Base-by-base conservation (phyloP, 73 alveolate species). In the Paramecium octaurelia region DNA sequence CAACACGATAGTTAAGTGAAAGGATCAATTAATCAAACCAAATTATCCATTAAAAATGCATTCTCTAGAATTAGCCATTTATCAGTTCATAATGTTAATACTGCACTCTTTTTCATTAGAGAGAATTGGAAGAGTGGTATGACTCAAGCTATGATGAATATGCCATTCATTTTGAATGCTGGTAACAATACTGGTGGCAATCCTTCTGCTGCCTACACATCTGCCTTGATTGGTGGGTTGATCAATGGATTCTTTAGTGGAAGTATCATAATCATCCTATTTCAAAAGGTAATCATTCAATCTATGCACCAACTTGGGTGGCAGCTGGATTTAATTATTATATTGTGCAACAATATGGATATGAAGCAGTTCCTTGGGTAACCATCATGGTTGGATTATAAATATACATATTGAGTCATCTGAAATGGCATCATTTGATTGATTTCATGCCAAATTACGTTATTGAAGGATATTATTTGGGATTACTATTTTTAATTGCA, bases 61-160 rank as follows among this genome's bases (percentile, higher is more conserved):
- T 40, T 80, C 2, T 80, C 91, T 12, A 40, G 91, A 46, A 80
- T 80, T 8, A 80, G 91, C 29, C 70, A 35, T 42, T 64, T 80
- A 44, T 80, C 91, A 3, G 91, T 80, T 8, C 70, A 80, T 80
- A 80, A 80, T 80, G 23, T 46, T 10, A 80, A 42, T 80, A 44
- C 91, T 20, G 91, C 76, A 14, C 21, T 80, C n/a, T 80, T 43
- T 35, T 80, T 43, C 18, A 80, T 80, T 43, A 9, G 73, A 80
- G 91, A 80, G 16, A 80, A 80, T 44, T 80, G 91, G 91, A 80
- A 80, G 73, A 44, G 76, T 80, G 91, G 91, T n/a, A 80, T 80
- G 91, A 24, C 91, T 0, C 46, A 80, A 23, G 91, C 91, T 2
- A 20, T 80, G 36, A 40, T 80, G 73, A 80, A 80, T 80, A 46